Percentiles rank a stretch among this genome's conserved stretches.
Conservation (phyloP, 768 basidiomycete genomes). For the Steccherinum ochraceum region DNA sequence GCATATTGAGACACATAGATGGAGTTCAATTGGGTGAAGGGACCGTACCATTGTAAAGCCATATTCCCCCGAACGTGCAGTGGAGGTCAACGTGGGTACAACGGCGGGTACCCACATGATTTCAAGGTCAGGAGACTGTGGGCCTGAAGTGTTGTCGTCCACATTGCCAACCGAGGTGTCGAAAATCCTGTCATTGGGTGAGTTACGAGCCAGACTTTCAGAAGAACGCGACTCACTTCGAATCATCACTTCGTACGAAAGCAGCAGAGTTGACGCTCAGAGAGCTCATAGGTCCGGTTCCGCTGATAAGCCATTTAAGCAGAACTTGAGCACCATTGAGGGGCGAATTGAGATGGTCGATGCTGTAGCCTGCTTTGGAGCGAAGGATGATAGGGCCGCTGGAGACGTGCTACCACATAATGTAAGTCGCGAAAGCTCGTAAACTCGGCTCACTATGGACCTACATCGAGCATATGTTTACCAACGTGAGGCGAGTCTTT, state of each 20-base stretch:
- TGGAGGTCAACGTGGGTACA: neutral
- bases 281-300: constrained; percentile 2
- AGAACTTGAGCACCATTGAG: neutral
- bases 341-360: constrained; percentile 8
- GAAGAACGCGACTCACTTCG: constrained; percentile 1
- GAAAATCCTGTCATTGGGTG: neutral
- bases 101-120: constrained; percentile 6
- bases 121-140: constrained; percentile 11
- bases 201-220: neutral
- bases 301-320: neutral
- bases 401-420: constrained; percentile 7
- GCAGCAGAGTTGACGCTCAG: constrained; percentile 4
- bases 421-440: neutral
- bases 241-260: constrained; percentile 5
- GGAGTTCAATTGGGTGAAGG: neutral
- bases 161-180: neutral
- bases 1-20: neutral
- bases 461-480: constrained; percentile 20
- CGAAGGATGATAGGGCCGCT: constrained; percentile 10
- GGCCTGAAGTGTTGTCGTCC: constrained; percentile 8
- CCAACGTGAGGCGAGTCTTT: constrained; percentile 23
- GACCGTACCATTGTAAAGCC: neutral
- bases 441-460: neutral
- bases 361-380: constrained; percentile 9
- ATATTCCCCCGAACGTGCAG: neutral